A percentile compares a stretch with the other conserved stretches of the same genome.
Evolutionary conservation across 1,284 basidiomycete genomes (phyloP).

Genomic region (Thelephora terrestris): DNA sequence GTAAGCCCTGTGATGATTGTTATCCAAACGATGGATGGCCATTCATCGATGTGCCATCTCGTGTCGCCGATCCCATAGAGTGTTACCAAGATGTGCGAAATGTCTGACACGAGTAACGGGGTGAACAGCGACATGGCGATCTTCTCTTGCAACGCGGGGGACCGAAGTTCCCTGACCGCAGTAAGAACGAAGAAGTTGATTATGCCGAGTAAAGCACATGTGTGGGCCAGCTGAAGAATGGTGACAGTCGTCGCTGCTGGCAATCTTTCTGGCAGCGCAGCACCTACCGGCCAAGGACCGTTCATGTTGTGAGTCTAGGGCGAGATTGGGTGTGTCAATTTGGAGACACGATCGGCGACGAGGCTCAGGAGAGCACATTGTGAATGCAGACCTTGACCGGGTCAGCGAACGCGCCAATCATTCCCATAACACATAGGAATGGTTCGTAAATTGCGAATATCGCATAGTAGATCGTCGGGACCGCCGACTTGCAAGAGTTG

Average conservation of each 20-base stretch:
- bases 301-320: constrained; percentile 58
- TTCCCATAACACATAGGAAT: constrained; percentile 49
- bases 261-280: constrained; percentile 36
- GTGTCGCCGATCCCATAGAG: constrained; percentile 63
- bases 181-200: constrained; percentile 58
- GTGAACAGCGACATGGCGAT: constrained; percentile 50
- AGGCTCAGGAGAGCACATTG: background rate
- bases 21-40: constrained; percentile 59
- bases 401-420: constrained; percentile 55
- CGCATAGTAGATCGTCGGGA: constrained; percentile 61
- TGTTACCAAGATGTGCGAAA: constrained; percentile 54
- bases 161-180: constrained; percentile 43
- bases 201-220: constrained; percentile 60
- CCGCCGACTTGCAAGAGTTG: constrained; percentile 36
- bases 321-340: background rate
- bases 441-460: constrained; percentile 69
- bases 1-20: constrained; percentile 54
- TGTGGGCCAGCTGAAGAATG: constrained; percentile 59
- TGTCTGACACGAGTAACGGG: constrained; percentile 59
- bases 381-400: constrained; percentile 37
- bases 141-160: constrained; percentile 57
- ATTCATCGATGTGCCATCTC: constrained; percentile 46
- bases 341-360: background rate
- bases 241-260: constrained; percentile 58
- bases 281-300: constrained; percentile 53